A percentile compares a stretch with the other conserved stretches of the same genome.
These are phyloP conservation scores for Podospora comata DNA, from an alignment of 495 filamentous ascomycete species.

Conservation along the genomic window DNA sequence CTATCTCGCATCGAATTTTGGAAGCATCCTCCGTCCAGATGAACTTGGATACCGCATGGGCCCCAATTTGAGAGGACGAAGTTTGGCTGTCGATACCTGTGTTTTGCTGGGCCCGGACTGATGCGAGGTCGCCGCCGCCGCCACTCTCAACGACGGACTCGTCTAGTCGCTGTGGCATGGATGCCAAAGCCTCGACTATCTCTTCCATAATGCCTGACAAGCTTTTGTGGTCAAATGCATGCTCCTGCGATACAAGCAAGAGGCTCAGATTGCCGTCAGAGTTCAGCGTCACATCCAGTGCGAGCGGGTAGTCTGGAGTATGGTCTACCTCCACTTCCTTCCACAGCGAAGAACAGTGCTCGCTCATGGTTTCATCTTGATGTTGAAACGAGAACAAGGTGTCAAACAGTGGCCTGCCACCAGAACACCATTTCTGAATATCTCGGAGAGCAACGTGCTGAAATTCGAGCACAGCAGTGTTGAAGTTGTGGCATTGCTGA, in stretches of 20 bases:
- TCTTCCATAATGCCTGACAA: constrained; percentile 40
- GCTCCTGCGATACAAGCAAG: constrained; percentile 52
- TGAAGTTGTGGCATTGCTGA: constrained; percentile 57
- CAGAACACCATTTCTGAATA: constrained; percentile 65
- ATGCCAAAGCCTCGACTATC: constrained; percentile 34
- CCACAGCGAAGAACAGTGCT: constrained; percentile 46
- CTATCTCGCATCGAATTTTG: constrained; percentile 56
- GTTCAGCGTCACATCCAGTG: constrained; percentile 64
- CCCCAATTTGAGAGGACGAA: not conserved
- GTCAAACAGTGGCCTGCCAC: constrained; percentile 67
- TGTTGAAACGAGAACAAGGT: constrained; percentile 81
- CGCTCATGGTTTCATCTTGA: not conserved
- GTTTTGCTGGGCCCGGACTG: not conserved
- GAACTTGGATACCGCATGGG: constrained; percentile 31
- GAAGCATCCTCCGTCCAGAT: constrained; percentile 52
- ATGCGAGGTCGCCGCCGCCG: no score
- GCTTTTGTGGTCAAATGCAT: constrained; percentile 30
- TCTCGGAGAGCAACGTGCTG: constrained; percentile 71
- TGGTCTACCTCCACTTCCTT: constrained; percentile 45
- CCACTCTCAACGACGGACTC: not conserved
- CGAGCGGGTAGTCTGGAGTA: constrained; percentile 65
- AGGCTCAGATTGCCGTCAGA: constrained; percentile 44
- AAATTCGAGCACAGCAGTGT: constrained; percentile 55
- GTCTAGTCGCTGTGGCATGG: constrained; percentile 8
- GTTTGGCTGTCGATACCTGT: not conserved